Evolutionary conservation across 495 filamentous ascomycete species (phyloP), one percentile per base, ranked within the genome.

Genomic region (Parmelia sp.): DNA sequence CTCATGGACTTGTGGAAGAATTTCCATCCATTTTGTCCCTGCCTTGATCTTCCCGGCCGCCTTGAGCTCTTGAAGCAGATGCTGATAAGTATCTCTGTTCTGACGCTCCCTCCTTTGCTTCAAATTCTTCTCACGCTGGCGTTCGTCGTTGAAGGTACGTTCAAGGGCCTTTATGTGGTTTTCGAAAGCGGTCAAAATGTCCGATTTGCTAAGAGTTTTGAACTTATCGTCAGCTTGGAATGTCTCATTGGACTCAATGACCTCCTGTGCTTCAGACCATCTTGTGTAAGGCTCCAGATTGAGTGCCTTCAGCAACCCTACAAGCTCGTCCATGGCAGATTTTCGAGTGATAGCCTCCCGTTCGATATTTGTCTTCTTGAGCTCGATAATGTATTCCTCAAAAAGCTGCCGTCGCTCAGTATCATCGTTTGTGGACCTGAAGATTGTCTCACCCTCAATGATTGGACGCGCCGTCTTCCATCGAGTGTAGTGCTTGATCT

Each of bases 381-480:
- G 84, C 63, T 94, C 89, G 64, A 83, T 74, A 62, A 95, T 85
- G 73, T 98, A 97, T 72, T 97, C 94, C 68, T 96, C 90, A 71
- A 97, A 98, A 53, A 98, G 82, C 74, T 91, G 90, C 51, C 89
- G 89, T 63, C 94, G 87, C 76, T 97, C 94, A 66, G 82, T 83
- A 68, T 98, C 94, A 71, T 94, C 83, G 70, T 88, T 88, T 42
- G 92, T 91, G 39, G 92, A 91, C 65, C 91, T 86, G 79, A 97
- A 98, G 63, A 93, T 95, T 31, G 90, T 92, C 79, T 98, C 94
- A 58, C 88, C 89, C 75, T 97, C 90, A 71, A 98, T 94, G 58
- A 96, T 96, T 23, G 91, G 92, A 49, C 90, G 87, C 63, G 92
- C 92, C 37, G 90, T 97, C 82, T 90, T 97, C 95, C 95, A 98